Percentiles rank a stretch among this genome's conserved stretches.
Evolutionary conservation across 2,329 filamentous ascomycete species (phyloP).

Genomic region (Chlorencoelia australis): DNA sequence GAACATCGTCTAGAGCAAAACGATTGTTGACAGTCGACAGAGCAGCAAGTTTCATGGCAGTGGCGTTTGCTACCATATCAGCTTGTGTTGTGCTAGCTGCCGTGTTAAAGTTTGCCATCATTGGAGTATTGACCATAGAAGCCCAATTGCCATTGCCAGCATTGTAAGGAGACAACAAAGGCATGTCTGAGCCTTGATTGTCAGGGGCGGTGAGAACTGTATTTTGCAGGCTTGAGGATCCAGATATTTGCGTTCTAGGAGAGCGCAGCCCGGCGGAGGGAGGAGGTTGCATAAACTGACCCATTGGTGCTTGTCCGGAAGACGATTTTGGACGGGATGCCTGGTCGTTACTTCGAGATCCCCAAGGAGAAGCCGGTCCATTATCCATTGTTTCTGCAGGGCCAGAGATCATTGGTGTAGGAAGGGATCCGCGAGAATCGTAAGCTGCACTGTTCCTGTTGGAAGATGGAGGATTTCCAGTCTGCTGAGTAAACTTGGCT

Average conservation of each 20-base stretch:
- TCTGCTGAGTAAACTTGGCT: slow-evolving; percentile 93
- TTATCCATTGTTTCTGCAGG: slow-evolving; percentile 54
- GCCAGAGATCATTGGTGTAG: slow-evolving; percentile 63
- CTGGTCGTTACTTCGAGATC: slow-evolving; percentile 39
- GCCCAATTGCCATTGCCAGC: slow-evolving; percentile 88
- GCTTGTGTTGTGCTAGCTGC: slow-evolving; percentile 54
- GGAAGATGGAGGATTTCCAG: slow-evolving; percentile 78
- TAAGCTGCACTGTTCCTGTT: slow-evolving; percentile 84
- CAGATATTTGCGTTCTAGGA: slow-evolving; percentile 58
- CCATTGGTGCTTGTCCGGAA: slow-evolving; percentile 75
- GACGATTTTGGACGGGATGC: slow-evolving; percentile 65
- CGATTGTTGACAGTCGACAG: slow-evolving; percentile 97
- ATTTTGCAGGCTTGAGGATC: slow-evolving; percentile 65
- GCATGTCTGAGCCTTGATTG: slow-evolving; percentile 58
- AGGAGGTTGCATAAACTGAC: slow-evolving; percentile 82
- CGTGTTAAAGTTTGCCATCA: slow-evolving; percentile 73
- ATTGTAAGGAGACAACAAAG: slow-evolving; percentile 75
- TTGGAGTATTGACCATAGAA: slow-evolving; percentile 95
- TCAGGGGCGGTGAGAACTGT: slow-evolving; percentile 72
- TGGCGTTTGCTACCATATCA: slow-evolving; percentile 97
- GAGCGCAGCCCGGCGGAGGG: slow-evolving; percentile 69
- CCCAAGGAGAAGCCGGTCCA: slow-evolving; percentile 75
- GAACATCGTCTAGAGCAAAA: slow-evolving; percentile 91
- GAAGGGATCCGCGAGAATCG: slow-evolving; percentile 63
- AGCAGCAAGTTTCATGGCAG: slow-evolving; percentile 96